phyloP scores from a whole-genome alignment of 139 green algal genomes.

The Chlamydomonas sp. region DNA sequence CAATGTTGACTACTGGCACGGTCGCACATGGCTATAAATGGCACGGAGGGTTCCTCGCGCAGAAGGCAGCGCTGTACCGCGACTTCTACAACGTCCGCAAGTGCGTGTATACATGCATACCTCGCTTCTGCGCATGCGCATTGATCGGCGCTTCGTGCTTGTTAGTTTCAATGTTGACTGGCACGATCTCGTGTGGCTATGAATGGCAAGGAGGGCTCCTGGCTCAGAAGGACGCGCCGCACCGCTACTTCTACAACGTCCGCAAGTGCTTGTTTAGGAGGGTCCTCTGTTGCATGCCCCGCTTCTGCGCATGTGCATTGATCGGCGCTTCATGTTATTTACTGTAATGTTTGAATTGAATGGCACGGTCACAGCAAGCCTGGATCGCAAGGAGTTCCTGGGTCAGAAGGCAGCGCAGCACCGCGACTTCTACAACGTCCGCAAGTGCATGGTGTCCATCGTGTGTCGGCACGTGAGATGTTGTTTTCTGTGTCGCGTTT shows the following conservation, averaged over 20 bases:
- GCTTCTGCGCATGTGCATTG: background rate
- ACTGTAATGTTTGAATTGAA: constrained; percentile 97
- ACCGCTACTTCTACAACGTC: too few relatives aligned
- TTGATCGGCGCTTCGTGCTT: constrained; percentile 70
- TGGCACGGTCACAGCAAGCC: too few relatives aligned
- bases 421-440: constrained; percentile 99
- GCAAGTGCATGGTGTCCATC: too few relatives aligned
- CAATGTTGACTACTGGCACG: constrained; percentile 98
- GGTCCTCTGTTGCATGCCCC: too few relatives aligned
- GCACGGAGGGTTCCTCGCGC: constrained; percentile 94
- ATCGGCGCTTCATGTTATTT: constrained; percentile 83
- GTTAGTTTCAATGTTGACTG: constrained; percentile 96
- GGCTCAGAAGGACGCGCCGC: too few relatives aligned
- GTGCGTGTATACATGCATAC: constrained; percentile 54
- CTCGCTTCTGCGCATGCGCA: background rate
- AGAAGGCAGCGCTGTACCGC: constrained; percentile 94
- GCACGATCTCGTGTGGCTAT: too few relatives aligned
- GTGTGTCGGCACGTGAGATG: too few relatives aligned
- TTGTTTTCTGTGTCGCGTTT: too few relatives aligned
- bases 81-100: constrained; percentile 99
- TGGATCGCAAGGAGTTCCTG: too few relatives aligned
- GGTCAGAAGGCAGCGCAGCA: constrained; percentile 94
- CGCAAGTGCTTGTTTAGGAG: too few relatives aligned
- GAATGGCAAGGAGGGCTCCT: too few relatives aligned
- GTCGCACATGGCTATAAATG: too few relatives aligned